Evolutionary conservation across 148 eudicot species (phyloP).

Genomic region (Camellia granthamiana): DNA sequence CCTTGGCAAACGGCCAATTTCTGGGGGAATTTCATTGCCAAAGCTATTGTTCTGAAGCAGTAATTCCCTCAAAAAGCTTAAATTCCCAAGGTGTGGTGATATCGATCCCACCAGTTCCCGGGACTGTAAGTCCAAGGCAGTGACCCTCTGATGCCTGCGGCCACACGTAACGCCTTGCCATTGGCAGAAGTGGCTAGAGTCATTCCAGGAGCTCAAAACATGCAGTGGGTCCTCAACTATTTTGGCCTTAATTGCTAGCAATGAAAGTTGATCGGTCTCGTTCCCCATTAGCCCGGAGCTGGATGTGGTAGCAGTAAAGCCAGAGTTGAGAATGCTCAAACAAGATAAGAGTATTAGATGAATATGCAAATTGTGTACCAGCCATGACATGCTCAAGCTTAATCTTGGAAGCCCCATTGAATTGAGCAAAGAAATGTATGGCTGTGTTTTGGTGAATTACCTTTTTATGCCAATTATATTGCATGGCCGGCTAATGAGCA

Average conservation of each 20-base stretch:
- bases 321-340: too few relatives aligned
- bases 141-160: background rate
- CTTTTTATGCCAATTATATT: too few relatives aligned
- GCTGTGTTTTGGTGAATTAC: too few relatives aligned
- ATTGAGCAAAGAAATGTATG: too few relatives aligned
- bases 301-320: too few relatives aligned
- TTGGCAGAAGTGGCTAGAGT: background rate
- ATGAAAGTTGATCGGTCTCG: constrained; percentile 1
- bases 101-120: background rate
- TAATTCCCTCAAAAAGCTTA: background rate
- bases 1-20: constrained; percentile 3
- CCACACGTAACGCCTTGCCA: background rate
- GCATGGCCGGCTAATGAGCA: too few relatives aligned
- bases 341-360: too few relatives aligned
- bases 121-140: background rate
- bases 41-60: background rate
- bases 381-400: background rate
- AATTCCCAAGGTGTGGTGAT: background rate
- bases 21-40: background rate
- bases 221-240: background rate
- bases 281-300: background rate
- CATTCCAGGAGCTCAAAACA: constrained; percentile 8
- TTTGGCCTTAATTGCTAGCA: background rate
- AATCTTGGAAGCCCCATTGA: background rate
- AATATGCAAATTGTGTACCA: too few relatives aligned